phyloP scores from a whole-genome alignment of 805 yeast species.

The Saturnispora mendoncae region DNA sequence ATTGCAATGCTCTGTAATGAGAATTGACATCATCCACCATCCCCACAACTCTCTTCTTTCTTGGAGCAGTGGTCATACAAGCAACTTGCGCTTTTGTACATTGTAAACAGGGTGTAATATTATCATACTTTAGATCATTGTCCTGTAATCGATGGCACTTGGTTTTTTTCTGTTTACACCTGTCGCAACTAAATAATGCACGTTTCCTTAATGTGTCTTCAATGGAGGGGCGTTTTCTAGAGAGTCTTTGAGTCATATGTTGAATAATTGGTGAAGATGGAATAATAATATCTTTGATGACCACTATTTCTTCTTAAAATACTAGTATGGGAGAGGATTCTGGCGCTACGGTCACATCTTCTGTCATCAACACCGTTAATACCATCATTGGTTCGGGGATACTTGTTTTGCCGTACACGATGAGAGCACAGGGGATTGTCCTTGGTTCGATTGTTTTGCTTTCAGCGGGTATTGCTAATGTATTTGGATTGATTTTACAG shows the following conservation, averaged over 20 bases:
- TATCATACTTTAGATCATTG: constrained; percentile 29
- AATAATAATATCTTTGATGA: background rate
- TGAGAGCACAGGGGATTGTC: constrained; percentile 55
- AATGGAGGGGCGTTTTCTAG: constrained; percentile 30
- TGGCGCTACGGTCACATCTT: constrained; percentile 46
- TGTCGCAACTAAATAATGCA: constrained; percentile 38
- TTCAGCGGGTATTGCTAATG: constrained; percentile 57
- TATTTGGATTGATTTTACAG: constrained; percentile 58
- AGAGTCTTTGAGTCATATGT: constrained; percentile 12
- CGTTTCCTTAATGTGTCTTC: constrained; percentile 32
- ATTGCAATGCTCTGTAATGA: constrained; percentile 35
- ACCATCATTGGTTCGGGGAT: constrained; percentile 79
- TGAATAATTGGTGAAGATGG: background rate
- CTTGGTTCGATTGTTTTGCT: constrained; percentile 48
- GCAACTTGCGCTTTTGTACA: constrained; percentile 31
- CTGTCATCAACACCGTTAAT: constrained; percentile 59
- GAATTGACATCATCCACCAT: constrained; percentile 35
- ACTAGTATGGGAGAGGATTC: background rate
- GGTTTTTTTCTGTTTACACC: constrained; percentile 37
- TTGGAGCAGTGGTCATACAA: constrained; percentile 35
- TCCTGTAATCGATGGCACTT: constrained; percentile 33
- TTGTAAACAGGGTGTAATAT: constrained; percentile 32
- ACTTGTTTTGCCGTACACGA: constrained; percentile 66
- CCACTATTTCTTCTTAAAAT: background rate
- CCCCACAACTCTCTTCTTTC: constrained; percentile 35